Evolutionary conservation across 805 yeast genomes (phyloP), one percentile per base, ranked within the genome.

Genomic region (Wickerhamomyces sydowiorum): DNA sequence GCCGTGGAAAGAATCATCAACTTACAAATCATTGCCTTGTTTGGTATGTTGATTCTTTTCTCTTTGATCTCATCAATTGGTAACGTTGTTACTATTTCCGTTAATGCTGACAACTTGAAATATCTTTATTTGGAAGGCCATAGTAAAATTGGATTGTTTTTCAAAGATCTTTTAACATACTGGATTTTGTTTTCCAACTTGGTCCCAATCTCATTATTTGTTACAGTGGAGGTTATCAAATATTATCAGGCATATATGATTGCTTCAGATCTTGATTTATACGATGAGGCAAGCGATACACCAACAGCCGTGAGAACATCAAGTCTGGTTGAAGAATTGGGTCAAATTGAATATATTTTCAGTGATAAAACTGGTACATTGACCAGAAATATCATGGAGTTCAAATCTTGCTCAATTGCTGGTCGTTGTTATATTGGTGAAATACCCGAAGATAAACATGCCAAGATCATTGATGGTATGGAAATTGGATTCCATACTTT

Each of bases 341-440:
- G 99, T 22, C 99, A 93, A 62, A 90, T 93, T 55, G 95, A 91
- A 59, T 90, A 89, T 58, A 86, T 93, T 19, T 93, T 93, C 66
- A 86, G 96, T 61, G 99, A 93, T 63, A 93, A 93, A 60, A 93
- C 99, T 0, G 99, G 99, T 24, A 93, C 99, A 0, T 70, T 93
- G 45, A 93, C 99, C 0, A 69, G 97, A 63, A 93, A 93, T 58
- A 83, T 93, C 42, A 93, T 93, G 99, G 98, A 89, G 63, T 93
- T 87, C 66, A 89, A 86, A 60, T 80, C 93, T 8, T 89, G 96
- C 54, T 78, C 96, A 0, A 88, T 93, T 57, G 97, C 89, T 3
- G 99, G 98, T 0, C 78, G 77, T 41, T 86, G 96, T 57, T 93
- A 90, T 60, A 85, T 88, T 30, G 85, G 75, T 40, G 86, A 80